Conservation (phyloP, 805 yeast genomes). For the Saturnispora halmiae region DNA sequence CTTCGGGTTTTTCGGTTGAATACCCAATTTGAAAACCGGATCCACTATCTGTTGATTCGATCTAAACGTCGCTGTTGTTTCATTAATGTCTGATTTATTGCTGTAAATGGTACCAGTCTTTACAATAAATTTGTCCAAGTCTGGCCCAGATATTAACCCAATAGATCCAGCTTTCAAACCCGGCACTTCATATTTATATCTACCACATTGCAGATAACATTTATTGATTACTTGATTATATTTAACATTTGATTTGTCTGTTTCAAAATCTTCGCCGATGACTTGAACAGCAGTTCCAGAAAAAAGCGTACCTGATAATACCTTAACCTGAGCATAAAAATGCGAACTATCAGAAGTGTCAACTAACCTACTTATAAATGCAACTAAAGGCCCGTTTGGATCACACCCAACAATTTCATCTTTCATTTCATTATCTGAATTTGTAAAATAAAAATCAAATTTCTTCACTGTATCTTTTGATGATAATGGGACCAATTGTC, state of each 20-base stretch:
- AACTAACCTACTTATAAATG: slow-evolving; percentile 49
- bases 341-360: slow-evolving; percentile 44
- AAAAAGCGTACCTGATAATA: slow-evolving; percentile 51
- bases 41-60: slow-evolving; percentile 37
- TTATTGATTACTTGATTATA: slow-evolving; percentile 33
- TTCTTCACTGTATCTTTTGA: slow-evolving; percentile 24
- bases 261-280: slow-evolving; percentile 47
- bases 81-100: slow-evolving; percentile 12
- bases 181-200: slow-evolving; percentile 52
- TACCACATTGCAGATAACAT: slow-evolving; percentile 53
- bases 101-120: slow-evolving; percentile 54
- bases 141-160: slow-evolving; percentile 53
- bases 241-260: slow-evolving; percentile 35
- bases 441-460: slow-evolving; percentile 20
- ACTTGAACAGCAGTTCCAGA: slow-evolving; percentile 42
- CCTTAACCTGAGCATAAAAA: slow-evolving; percentile 51
- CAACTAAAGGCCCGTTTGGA: slow-evolving; percentile 36
- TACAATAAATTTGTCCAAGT: slow-evolving; percentile 41
- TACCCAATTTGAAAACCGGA: slow-evolving; percentile 70
- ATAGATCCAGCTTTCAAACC: slow-evolving; percentile 46
- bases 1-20: slow-evolving; percentile 72
- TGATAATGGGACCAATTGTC: slow-evolving; percentile 31
- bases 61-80: slow-evolving; percentile 27
- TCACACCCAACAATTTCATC: slow-evolving; percentile 27
- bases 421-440: slow-evolving; percentile 12